phyloP scores from a whole-genome alignment of 139 green algal species.

The Chlamydomonas asymmetrica region DNA sequence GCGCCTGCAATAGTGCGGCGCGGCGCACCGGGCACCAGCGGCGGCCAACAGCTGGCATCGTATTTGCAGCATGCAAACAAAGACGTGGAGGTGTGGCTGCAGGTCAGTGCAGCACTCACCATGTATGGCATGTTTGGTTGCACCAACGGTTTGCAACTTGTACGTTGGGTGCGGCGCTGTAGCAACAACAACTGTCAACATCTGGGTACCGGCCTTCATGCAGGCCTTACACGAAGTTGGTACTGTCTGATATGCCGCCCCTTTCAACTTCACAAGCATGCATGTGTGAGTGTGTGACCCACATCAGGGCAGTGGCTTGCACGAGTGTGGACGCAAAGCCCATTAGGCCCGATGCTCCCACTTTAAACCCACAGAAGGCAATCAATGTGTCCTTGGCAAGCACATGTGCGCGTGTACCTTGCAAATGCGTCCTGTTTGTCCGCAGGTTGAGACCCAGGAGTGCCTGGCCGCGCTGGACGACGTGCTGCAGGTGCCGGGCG shows the following conservation, averaged over 20 bases:
- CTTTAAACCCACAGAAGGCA: too few relatives aligned
- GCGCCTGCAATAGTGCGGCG: too few relatives aligned
- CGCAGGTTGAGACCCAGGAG: constrained; percentile 14
- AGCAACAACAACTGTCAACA: too few relatives aligned
- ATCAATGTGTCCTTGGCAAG: too few relatives aligned
- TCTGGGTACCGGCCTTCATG: too few relatives aligned
- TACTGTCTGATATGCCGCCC: too few relatives aligned
- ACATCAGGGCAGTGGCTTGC: neutral
- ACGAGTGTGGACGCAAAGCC: neutral
- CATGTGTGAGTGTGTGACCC: neutral
- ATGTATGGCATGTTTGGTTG: too few relatives aligned
- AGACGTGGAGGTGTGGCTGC: constrained; percentile 22
- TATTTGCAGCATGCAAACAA: constrained; percentile 8
- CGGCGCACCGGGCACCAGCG: too few relatives aligned
- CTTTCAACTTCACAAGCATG: neutral
- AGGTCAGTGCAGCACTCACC: constrained; percentile 8
- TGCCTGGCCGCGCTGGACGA: constrained; percentile 10
- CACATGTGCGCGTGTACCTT: neutral
- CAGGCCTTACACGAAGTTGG: too few relatives aligned
- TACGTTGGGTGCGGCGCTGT: too few relatives aligned
- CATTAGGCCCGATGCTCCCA: neutral
- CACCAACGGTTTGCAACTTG: too few relatives aligned
- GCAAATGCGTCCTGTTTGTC: neutral
- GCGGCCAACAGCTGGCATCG: neutral
- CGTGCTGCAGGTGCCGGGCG: constrained; percentile 2